These are phyloP conservation scores for Trypanosomatidae sp. DNA, from an alignment of 208 protist genomes.

Conservation along the genomic window DNA sequence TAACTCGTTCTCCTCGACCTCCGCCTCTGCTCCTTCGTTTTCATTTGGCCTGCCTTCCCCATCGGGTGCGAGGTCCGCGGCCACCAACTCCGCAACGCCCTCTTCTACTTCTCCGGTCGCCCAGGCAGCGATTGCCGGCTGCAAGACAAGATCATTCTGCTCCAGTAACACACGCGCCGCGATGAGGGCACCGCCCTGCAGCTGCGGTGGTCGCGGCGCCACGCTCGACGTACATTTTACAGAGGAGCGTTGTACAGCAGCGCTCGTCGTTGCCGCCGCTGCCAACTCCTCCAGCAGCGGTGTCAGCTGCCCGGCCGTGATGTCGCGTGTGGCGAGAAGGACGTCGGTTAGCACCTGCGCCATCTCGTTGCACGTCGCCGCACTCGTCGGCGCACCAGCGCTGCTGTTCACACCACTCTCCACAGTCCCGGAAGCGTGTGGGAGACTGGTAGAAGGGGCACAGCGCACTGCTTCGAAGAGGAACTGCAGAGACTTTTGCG, in stretches of 20 bases:
- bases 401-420: neutral
- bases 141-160: conserved; percentile 41
- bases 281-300: conserved; percentile 54
- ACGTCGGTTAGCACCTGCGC: conserved; percentile 55
- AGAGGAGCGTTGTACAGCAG: too few species aligned
- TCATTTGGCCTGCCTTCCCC: too few species aligned
- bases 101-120: conserved; percentile 34
- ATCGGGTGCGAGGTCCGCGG: conserved; percentile 16
- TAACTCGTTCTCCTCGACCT: neutral
- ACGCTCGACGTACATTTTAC: too few species aligned
- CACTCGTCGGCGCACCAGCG: conserved; percentile 13
- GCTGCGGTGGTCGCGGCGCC: neutral
- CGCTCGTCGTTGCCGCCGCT: conserved; percentile 33
- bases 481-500: conserved; percentile 24
- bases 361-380: conserved; percentile 51
- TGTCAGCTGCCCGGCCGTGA: conserved; percentile 47
- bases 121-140: conserved; percentile 47
- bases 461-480: conserved; percentile 42
- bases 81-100: conserved; percentile 33
- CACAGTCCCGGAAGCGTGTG: neutral
- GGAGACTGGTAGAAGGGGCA: conserved; percentile 7
- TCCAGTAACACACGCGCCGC: conserved; percentile 54
- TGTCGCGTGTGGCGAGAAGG: conserved; percentile 35
- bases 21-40: neutral
- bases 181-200: conserved; percentile 36